Evolutionary conservation across 1,284 basidiomycete species (phyloP).

Genomic region (Moesziomyces sp.): DNA sequence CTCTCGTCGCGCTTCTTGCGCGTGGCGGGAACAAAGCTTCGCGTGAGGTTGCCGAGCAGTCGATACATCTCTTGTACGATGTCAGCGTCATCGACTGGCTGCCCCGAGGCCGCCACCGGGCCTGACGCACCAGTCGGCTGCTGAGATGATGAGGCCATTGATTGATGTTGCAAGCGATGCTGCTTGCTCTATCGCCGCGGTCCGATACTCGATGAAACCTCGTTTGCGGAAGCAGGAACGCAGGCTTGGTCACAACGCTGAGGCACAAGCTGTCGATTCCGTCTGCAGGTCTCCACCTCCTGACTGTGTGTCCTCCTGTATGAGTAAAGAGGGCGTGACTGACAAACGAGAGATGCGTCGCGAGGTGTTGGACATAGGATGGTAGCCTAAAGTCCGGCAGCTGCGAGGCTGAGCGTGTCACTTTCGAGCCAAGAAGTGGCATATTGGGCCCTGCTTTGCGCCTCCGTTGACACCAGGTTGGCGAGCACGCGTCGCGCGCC

Average conservation of each 20-base stretch:
- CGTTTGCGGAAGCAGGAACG: no score
- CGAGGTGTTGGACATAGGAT: conserved; percentile 1
- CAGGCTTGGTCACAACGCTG: no score
- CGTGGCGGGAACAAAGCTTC: conserved; percentile 47
- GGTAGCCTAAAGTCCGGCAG: conserved; percentile 1
- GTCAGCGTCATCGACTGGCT: conserved; percentile 35
- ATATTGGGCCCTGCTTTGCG: not conserved
- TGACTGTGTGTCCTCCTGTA: no score
- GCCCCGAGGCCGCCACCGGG: conserved; percentile 4
- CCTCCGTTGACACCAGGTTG: not conserved
- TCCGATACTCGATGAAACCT: no score
- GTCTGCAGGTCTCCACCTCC: no score
- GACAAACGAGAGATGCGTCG: no score
- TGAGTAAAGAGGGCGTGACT: no score
- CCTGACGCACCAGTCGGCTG: conserved; percentile 8
- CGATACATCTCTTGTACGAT: conserved; percentile 46
- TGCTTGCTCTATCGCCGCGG: not conserved
- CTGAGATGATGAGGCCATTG: conserved; percentile 30
- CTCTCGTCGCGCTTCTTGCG: conserved; percentile 47
- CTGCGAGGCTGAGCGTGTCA: conserved; percentile 10
- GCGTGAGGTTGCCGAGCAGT: conserved; percentile 45
- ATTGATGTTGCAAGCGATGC: not conserved
- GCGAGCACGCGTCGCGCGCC: conserved; percentile 25
- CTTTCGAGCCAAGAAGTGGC: conserved; percentile 6
- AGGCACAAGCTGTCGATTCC: no score